Base-by-base conservation (phyloP, 345 rosid genomes). In the Melastoma malabathricum region DNA sequence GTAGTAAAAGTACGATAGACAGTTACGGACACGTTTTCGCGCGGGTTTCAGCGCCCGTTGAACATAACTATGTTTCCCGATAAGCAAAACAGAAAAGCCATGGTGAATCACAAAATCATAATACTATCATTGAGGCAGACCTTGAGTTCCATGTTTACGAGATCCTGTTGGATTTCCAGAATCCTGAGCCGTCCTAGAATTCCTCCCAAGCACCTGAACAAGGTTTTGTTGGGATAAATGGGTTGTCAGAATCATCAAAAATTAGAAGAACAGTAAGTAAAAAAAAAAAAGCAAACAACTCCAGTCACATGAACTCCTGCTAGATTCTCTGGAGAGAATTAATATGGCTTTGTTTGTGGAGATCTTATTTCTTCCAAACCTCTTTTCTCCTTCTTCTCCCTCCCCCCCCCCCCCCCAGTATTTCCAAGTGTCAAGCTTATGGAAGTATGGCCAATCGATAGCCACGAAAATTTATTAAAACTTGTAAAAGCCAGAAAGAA, bases 101-200 rank as follows among this genome's bases (percentile, higher is more conserved):
- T 13, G 41, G 44, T 51, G 20, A 18, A 51, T 27, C 15, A 51
- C 15, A 9, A 8, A 7, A 19, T 50, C 9, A 15, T 29, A 0
- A n/a, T 13, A 4, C 17, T 25, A 31, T 15, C 8, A 4, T 13
- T 23, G 43, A 1, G 17, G 44, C 53, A 50, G 41, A 78, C 93
- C 79, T 66, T 72, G 76, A 61, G 56, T 60, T 48, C 67, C 72
- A 72, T 66, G 68, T 61, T 61, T 75, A 50, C 65, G 51, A 64
- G 57, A 59, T 29, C 74, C 69, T 52, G 52, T 70, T 50, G 66
- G 84, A 69, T 67, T 66, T 47, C 62, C 67, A 22, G 58, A 59
- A 17, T 60, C 76, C 54, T 10, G 74, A 48, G 46, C 75, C n/a
- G n/a, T n/a, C 68, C 46, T 55, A 48, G 39, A 55, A 43, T 59